Conservation (phyloP, 176 grass and related monocot genomes). For the Olyra latifolia region DNA sequence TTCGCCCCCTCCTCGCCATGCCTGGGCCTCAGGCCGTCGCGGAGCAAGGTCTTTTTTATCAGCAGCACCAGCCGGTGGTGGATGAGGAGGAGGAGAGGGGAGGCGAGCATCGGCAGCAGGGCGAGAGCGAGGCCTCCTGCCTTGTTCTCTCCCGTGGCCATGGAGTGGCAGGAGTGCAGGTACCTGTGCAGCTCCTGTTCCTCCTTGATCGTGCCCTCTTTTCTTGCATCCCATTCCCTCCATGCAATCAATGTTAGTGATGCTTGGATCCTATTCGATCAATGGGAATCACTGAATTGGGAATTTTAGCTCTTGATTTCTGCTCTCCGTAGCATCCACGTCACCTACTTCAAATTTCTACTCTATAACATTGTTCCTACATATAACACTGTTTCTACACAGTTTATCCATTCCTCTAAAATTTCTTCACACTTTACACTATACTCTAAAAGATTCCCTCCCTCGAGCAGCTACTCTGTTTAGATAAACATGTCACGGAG, state of each 20-base stretch:
- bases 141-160: slow-evolving; percentile 44
- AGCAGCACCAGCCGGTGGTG: slow-evolving; percentile 41
- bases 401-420: no score
- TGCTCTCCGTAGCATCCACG: neutral
- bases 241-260: neutral
- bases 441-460: no score
- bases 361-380: no score
- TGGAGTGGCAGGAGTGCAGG: slow-evolving; percentile 64
- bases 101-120: slow-evolving; percentile 15
- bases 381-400: no score
- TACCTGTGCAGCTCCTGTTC: neutral
- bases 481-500: no score
- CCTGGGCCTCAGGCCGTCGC: slow-evolving; percentile 25
- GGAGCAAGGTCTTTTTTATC: slow-evolving; percentile 22
- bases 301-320: neutral
- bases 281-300: neutral
- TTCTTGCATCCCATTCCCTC: neutral
- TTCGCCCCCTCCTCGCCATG: slow-evolving; percentile 8
- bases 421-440: no score
- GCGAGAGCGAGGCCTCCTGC: slow-evolving; percentile 1
- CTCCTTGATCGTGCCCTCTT: neutral
- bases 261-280: neutral
- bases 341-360: no score
- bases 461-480: no score
- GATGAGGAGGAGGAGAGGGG: slow-evolving; percentile 42